Base-by-base conservation (phyloP, 108 stramenopile species). In the Chaetoceros tenuissimus region DNA sequence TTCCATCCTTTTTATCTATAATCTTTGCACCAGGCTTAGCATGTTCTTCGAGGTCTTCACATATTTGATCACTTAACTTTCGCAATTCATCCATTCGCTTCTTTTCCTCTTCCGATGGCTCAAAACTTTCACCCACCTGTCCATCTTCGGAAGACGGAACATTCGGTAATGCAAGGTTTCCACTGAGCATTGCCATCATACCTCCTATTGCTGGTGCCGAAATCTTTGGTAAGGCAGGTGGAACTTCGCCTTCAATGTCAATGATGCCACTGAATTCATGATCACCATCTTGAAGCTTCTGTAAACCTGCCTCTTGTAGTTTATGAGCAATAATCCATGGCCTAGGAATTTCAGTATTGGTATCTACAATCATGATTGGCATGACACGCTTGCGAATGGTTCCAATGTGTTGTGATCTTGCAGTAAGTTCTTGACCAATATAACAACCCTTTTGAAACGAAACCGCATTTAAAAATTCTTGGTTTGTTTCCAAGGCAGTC, bases 361-460 rank as follows among this genome's bases (percentile, higher is more conserved):
- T 70, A 60, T 85, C 81, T 28, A 77, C 58, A 31, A 96, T 54
- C 53, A 92, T 57, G 13, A 96, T 54, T 0, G 97, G 96, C 64
- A 97, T 55, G 55, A 96, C 64, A 19, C 97, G 80, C 67, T 97
- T 97, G 31, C 97, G 82, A 20, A 98, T 62, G 18, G 82, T 77
- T 49, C 97, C 97, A 54, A 92, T 94, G 65, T 79, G 92, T 48
- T 95, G 86, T 0, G 95, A 90, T 17, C 98, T 69, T 1, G 98
- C 98, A 3, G 96, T 94, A 40, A 99, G 64, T 62, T 99, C 98
- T 65, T 99, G 98, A 28, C 98, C 98, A 0, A 98, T 44, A 71
- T 99, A 99, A 73, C 98, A 99, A 7, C 98, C 98, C 68, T 99
- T 99, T 54, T 65, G 46, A 63, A 98, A 99, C 31, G 69, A 74